These are phyloP conservation scores for Lachnellula cervina DNA, from an alignment of 2,329 filamentous ascomycete genomes.

Conservation along the genomic window DNA sequence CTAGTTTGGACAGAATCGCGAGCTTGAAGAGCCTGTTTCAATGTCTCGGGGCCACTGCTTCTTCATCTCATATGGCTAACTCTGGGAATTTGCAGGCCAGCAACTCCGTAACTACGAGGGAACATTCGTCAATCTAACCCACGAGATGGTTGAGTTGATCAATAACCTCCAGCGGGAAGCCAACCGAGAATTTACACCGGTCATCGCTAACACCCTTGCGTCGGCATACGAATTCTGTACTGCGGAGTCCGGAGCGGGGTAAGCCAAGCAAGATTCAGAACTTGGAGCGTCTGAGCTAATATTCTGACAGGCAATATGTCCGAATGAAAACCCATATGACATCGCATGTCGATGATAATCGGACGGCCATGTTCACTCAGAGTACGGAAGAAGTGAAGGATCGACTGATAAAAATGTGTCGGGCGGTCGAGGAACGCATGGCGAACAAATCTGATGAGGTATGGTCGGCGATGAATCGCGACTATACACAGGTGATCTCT, in stretches of 20 bases:
- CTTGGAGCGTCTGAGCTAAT: neutral
- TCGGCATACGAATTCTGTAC: constrained; percentile 42
- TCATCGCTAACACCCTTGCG: constrained; percentile 42
- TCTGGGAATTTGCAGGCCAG: constrained; percentile 8
- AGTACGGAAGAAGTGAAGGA: constrained; percentile 39
- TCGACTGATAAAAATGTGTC: constrained; percentile 36
- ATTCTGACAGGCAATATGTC: constrained; percentile 37
- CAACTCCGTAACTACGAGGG: constrained; percentile 40
- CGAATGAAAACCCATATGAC: constrained; percentile 50
- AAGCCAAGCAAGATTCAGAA: constrained; percentile 27
- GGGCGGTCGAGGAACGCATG: constrained; percentile 23
- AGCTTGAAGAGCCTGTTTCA: no score
- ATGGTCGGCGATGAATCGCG: constrained; percentile 29
- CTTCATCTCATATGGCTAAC: no score
- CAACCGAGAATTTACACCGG: constrained; percentile 49
- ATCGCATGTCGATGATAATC: constrained; percentile 37
- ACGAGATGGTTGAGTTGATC: constrained; percentile 34
- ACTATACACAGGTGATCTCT: constrained; percentile 30
- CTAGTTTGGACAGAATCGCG: no score
- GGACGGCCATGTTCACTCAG: constrained; percentile 45
- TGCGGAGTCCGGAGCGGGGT: constrained; percentile 35
- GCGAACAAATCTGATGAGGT: constrained; percentile 28
- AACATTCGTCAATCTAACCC: constrained; percentile 36
- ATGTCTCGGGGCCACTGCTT: no score
- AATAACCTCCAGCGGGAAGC: constrained; percentile 45